phyloP scores from a whole-genome alignment of 805 yeast species.

The Wickerhamomyces hampshirensis region DNA sequence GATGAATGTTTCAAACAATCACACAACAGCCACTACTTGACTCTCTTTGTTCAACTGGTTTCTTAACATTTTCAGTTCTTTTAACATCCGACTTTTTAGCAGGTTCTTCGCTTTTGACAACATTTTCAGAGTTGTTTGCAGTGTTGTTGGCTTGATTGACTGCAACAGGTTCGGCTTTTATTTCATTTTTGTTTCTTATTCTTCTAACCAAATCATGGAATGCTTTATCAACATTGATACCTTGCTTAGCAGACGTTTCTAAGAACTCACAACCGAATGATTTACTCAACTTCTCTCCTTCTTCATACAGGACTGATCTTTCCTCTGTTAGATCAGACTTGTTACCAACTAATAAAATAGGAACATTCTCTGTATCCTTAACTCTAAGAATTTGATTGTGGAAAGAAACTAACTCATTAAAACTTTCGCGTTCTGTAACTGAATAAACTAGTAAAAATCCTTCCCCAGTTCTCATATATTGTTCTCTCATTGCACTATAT shows the following conservation, averaged over 20 bases:
- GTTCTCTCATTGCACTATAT: constrained; percentile 89
- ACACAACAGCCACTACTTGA: constrained; percentile 36
- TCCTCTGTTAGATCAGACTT: constrained; percentile 71
- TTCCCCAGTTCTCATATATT: constrained; percentile 94
- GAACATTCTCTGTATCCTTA: constrained; percentile 71
- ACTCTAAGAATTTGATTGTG: constrained; percentile 76
- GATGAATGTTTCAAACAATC: constrained; percentile 23
- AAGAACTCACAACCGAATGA: constrained; percentile 69
- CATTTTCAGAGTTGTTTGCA: constrained; percentile 1
- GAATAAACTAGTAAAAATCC: constrained; percentile 89
- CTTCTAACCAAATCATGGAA: constrained; percentile 65
- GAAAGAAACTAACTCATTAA: constrained; percentile 79
- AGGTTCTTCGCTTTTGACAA: constrained; percentile 2
- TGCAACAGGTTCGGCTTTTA: constrained; percentile 1
- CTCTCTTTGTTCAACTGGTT: too few relatives aligned
- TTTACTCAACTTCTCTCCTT: constrained; percentile 58
- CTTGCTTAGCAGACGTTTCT: constrained; percentile 91
- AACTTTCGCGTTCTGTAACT: constrained; percentile 77
- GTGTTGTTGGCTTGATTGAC: constrained; percentile 2
- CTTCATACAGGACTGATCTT: constrained; percentile 68
- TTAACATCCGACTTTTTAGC: constrained; percentile 9
- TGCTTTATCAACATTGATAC: constrained; percentile 84
- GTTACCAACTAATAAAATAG: constrained; percentile 76
- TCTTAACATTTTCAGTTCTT: constrained; percentile 7
- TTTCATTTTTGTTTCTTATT: constrained; percentile 31